A percentile compares a stretch with the other conserved stretches of the same genome.
Conservation (phyloP, 2,329 filamentous ascomycete species). For the Periconia digitata region DNA sequence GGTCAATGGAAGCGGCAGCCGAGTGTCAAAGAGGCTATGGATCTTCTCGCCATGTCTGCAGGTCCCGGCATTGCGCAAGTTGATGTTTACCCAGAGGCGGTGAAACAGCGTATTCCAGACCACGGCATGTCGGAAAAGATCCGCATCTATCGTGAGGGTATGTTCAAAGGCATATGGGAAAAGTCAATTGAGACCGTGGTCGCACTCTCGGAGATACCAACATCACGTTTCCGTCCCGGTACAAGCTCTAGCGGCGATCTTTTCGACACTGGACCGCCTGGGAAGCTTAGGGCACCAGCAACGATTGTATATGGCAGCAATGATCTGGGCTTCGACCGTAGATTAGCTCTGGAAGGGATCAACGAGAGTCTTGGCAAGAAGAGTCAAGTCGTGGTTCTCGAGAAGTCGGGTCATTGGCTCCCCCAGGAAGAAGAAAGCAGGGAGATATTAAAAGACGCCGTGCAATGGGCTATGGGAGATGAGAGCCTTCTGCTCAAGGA, state of each 20-base stretch:
- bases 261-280: constrained; percentile 49
- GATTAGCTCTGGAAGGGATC: constrained; percentile 55
- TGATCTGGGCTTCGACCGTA: constrained; percentile 54
- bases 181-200: constrained; percentile 55
- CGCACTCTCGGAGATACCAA: constrained; percentile 48
- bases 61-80: constrained; percentile 54
- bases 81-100: constrained; percentile 39
- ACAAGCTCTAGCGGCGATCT: constrained; percentile 39
- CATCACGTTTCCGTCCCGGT: constrained; percentile 7
- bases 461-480: constrained; percentile 35
- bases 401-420: constrained; percentile 55
- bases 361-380: constrained; percentile 52
- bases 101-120: constrained; percentile 41
- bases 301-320: constrained; percentile 57
- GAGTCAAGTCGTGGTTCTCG: constrained; percentile 55
- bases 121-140: constrained; percentile 56
- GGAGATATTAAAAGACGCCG: constrained; percentile 45
- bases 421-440: constrained; percentile 51
- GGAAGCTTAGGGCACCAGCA: constrained; percentile 53
- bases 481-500: constrained; percentile 14
- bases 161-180: constrained; percentile 50
- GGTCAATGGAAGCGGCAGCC: constrained; percentile 13
- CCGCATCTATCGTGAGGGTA: constrained; percentile 47
- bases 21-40: constrained; percentile 37
- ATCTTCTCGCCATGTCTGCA: constrained; percentile 53